phyloP scores from a whole-genome alignment of 768 basidiomycete genomes.

The Termitomyces sp. region DNA sequence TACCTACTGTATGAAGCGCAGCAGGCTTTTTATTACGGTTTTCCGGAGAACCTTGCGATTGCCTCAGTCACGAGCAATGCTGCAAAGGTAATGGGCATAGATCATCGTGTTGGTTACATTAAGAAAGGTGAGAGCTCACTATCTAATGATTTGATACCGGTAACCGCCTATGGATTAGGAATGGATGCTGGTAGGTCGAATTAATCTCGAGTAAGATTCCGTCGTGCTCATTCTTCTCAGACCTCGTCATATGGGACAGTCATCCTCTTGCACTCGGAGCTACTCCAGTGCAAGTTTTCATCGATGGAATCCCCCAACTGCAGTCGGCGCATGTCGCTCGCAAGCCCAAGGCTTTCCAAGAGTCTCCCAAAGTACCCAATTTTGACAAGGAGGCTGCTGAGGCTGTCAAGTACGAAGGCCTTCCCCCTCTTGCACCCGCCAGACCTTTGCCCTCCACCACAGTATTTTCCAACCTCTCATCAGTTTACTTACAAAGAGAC shows the following conservation, averaged over 20 bases:
- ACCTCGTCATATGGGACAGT: slow-evolving; percentile 80
- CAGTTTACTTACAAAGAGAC: slow-evolving; percentile 35
- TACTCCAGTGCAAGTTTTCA: slow-evolving; percentile 85
- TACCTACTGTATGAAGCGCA: slow-evolving; percentile 84
- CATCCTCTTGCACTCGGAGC: slow-evolving; percentile 85
- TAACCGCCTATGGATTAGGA: slow-evolving; percentile 34
- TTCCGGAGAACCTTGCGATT: slow-evolving; percentile 68
- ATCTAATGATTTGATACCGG: neutral
- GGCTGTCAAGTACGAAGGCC: slow-evolving; percentile 65
- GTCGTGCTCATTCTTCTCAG: slow-evolving; percentile 29
- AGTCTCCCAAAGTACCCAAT: slow-evolving; percentile 58
- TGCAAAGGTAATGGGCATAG: slow-evolving; percentile 72
- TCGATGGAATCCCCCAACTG: slow-evolving; percentile 85
- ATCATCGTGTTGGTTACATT: slow-evolving; percentile 80
- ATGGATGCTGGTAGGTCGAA: slow-evolving; percentile 69
- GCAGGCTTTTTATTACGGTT: slow-evolving; percentile 78
- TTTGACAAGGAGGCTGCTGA: slow-evolving; percentile 68
- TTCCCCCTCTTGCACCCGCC: slow-evolving; percentile 63
- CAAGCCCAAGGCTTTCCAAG: slow-evolving; percentile 52
- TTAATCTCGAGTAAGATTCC: neutral
- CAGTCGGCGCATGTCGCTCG: slow-evolving; percentile 39
- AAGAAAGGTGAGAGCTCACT: slow-evolving; percentile 45
- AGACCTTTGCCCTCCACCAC: slow-evolving; percentile 31
- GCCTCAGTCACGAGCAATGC: slow-evolving; percentile 73
- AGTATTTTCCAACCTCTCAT: slow-evolving; percentile 66